These are phyloP conservation scores for Daldinia vernicosa DNA, from an alignment of 495 filamentous ascomycete species.

Conservation along the genomic window DNA sequence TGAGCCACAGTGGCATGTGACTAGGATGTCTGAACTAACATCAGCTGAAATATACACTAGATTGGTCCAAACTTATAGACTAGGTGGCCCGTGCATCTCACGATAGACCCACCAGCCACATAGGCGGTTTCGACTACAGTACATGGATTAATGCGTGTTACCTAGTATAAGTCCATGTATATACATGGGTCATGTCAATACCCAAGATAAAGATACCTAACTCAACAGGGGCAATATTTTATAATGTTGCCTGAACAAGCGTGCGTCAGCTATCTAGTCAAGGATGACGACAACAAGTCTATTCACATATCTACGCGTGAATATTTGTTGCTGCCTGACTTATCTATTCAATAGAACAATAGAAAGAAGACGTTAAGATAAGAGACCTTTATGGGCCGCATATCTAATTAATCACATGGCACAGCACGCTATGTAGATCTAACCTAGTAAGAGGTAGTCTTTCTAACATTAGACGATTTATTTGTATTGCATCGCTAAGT, in stretches of 20 bases:
- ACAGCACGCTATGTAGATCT: neutral
- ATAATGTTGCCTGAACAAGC: constrained; percentile 33
- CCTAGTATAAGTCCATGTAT: neutral
- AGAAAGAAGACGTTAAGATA: neutral
- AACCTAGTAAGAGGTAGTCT: too few relatives aligned
- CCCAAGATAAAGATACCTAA: neutral
- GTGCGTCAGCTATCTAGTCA: constrained; percentile 25
- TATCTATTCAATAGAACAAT: neutral
- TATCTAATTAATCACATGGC: neutral
- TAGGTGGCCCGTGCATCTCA: constrained; percentile 18
- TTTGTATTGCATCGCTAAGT: neutral
- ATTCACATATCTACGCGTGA: neutral
- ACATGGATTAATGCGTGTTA: neutral
- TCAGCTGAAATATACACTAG: neutral
- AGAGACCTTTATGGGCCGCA: neutral
- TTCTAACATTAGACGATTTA: neutral
- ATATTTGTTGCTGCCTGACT: constrained; percentile 12
- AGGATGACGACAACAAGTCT: constrained; percentile 25
- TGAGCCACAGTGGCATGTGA: constrained; percentile 38
- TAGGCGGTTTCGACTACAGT: neutral
- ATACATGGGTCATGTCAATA: neutral
- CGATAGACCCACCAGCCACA: constrained; percentile 1
- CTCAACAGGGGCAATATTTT: constrained; percentile 6
- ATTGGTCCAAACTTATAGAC: constrained; percentile 2
- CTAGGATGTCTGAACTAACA: constrained; percentile 11